These are phyloP conservation scores for Candida cerambycidarum DNA, from an alignment of 805 yeast genomes.

Conservation along the genomic window DNA sequence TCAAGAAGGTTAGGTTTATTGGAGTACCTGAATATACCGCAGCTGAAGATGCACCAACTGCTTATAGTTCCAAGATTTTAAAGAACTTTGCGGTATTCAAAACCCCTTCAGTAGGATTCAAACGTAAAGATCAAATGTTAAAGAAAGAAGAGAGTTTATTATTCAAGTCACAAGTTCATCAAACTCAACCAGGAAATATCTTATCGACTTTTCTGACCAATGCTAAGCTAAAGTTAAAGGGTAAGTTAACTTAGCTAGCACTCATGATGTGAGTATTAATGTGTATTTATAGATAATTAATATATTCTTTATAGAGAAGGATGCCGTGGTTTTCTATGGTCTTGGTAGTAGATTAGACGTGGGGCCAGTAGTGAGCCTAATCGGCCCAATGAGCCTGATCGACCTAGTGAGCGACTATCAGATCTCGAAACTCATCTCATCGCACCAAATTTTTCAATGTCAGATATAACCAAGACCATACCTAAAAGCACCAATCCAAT, in stretches of 20 bases:
- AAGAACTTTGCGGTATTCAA: constrained; percentile 40
- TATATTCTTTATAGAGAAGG: background rate
- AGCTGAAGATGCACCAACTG: constrained; percentile 56
- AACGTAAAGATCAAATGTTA: constrained; percentile 36
- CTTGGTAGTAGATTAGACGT: too few species aligned
- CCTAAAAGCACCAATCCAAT: constrained; percentile 38
- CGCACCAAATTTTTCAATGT: constrained; percentile 4
- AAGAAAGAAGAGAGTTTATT: constrained; percentile 41
- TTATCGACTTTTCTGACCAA: constrained; percentile 5
- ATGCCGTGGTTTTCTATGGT: too few species aligned
- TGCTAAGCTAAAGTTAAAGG: constrained; percentile 8
- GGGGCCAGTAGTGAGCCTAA: too few species aligned
- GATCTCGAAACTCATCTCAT: constrained; percentile 1
- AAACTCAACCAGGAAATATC: background rate
- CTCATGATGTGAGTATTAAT: background rate
- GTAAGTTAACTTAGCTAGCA: constrained; percentile 4
- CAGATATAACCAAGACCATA: constrained; percentile 19
- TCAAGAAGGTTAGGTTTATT: constrained; percentile 50
- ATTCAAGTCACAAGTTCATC: constrained; percentile 21
- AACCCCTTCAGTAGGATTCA: constrained; percentile 21
- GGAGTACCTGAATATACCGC: constrained; percentile 53
- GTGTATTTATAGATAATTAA: background rate
- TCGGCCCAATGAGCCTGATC: too few species aligned
- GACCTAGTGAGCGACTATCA: too few species aligned
- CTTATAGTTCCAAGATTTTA: constrained; percentile 33